A percentile compares a stretch with the other conserved stretches of the same genome.
These are phyloP conservation scores for Stephanodiscus minutulus DNA, from an alignment of 108 stramenopile genomes.

Conservation along the genomic window DNA sequence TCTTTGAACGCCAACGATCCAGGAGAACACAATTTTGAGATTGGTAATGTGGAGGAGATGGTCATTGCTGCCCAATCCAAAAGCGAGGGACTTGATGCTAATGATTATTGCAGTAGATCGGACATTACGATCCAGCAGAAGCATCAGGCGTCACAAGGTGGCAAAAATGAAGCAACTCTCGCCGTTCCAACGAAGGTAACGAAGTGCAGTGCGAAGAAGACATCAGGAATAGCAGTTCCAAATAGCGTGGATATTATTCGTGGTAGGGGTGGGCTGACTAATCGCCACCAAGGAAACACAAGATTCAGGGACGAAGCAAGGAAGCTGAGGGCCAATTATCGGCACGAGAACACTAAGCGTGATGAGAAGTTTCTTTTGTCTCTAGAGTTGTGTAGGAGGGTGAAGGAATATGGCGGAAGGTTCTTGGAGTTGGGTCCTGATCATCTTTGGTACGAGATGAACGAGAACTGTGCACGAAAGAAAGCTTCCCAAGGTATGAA, in stretches of 20 bases:
- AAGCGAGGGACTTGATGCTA: background rate
- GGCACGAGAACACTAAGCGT: constrained; percentile 8
- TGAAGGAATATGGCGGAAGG: constrained; percentile 44
- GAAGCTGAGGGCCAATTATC: constrained; percentile 18
- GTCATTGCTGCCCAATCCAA: background rate
- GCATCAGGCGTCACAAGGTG: background rate
- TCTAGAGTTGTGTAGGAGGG: constrained; percentile 17
- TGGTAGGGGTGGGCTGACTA: constrained; percentile 39
- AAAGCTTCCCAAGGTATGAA: constrained; percentile 44
- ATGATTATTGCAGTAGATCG: background rate
- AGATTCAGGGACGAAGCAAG: constrained; percentile 40
- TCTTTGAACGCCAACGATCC: background rate
- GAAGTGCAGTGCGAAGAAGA: background rate
- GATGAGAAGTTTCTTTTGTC: constrained; percentile 32
- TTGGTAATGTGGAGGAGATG: background rate
- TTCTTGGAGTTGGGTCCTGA: constrained; percentile 41
- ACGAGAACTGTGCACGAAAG: constrained; percentile 32
- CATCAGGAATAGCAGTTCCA: constrained; percentile 1
- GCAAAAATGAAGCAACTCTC: background rate
- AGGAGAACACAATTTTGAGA: background rate
- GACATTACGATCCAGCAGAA: background rate
- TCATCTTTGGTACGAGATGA: constrained; percentile 38
- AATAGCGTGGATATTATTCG: constrained; percentile 21
- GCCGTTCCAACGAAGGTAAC: background rate
- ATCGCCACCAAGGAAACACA: constrained; percentile 35